A percentile compares a stretch with the other conserved stretches of the same genome.
Conservation (phyloP, 2,329 filamentous ascomycete genomes). For the Lachnellula suecica region DNA sequence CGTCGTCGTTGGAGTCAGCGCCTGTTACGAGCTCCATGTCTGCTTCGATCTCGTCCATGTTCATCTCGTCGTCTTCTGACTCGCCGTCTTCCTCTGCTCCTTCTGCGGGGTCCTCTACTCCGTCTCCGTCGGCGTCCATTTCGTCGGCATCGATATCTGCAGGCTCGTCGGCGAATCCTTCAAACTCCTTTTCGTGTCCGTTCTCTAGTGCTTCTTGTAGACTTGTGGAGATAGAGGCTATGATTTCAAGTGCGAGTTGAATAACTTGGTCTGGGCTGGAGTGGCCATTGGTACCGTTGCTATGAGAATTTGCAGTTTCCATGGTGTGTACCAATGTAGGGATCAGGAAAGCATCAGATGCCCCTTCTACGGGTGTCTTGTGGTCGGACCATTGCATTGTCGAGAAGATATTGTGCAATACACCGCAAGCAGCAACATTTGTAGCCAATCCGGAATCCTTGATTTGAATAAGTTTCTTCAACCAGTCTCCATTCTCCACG, state of each 20-base stretch:
- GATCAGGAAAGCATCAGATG: constrained; percentile 51
- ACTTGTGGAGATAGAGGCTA: constrained; percentile 63
- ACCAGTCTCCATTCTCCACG: constrained; percentile 49
- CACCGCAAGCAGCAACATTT: constrained; percentile 56
- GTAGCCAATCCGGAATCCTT: constrained; percentile 47
- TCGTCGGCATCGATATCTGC: constrained; percentile 13
- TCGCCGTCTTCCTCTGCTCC: constrained; percentile 39
- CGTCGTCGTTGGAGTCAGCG: constrained; percentile 38
- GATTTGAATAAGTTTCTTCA: constrained; percentile 49
- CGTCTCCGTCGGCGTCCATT: constrained; percentile 36
- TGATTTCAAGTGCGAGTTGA: constrained; percentile 56
- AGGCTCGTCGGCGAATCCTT: constrained; percentile 35
- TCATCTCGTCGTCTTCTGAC: constrained; percentile 50
- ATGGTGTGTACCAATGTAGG: constrained; percentile 39
- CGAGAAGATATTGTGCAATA: constrained; percentile 62
- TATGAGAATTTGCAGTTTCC: constrained; percentile 18
- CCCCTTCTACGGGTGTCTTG: constrained; percentile 46
- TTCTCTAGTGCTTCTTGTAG: constrained; percentile 52
- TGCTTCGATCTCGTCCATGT: constrained; percentile 55
- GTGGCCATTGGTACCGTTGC: constrained; percentile 21
- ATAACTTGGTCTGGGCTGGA: constrained; percentile 30
- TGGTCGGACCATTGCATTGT: constrained; percentile 52
- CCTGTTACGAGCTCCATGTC: constrained; percentile 67
- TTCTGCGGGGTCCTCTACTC: constrained; percentile 41
- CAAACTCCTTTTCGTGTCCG: constrained; percentile 40